Conservation (phyloP, 2,329 filamentous ascomycete species). For the Aspergillus quadricinctus region DNA sequence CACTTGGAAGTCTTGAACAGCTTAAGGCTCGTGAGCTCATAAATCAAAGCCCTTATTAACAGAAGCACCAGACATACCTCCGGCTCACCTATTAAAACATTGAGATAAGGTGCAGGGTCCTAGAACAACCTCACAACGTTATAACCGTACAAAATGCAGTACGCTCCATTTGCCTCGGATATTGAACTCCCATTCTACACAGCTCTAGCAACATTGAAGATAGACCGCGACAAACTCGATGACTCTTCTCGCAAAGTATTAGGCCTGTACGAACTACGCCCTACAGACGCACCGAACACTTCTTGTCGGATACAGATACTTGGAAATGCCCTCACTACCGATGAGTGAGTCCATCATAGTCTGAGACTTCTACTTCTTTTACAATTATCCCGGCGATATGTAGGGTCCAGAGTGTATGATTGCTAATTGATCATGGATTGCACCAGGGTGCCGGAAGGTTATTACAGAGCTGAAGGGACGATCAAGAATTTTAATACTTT, state of each 20-base stretch:
- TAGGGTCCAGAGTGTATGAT: neutral
- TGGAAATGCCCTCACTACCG: constrained; percentile 76
- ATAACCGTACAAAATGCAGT: constrained; percentile 53
- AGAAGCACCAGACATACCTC: neutral
- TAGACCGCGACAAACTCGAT: constrained; percentile 95
- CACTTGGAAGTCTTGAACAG: no score
- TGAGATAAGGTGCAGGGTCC: neutral
- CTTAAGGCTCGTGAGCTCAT: neutral
- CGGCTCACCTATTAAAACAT: neutral
- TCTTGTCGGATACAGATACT: constrained; percentile 89
- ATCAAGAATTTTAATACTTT: constrained; percentile 96
- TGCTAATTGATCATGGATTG: neutral
- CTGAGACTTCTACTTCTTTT: neutral
- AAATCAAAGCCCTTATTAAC: neutral
- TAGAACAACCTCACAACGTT: neutral
- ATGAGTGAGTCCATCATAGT: constrained; percentile 59
- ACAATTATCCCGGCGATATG: neutral
- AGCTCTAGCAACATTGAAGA: constrained; percentile 85
- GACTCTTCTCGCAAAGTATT: constrained; percentile 83
- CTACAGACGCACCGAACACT: constrained; percentile 64
- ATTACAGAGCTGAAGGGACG: constrained; percentile 81
- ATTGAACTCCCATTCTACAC: constrained; percentile 95
- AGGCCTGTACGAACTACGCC: constrained; percentile 82
- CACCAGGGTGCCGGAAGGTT: constrained; percentile 61
- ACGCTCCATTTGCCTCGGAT: constrained; percentile 86